Base-by-base conservation (phyloP, 2,329 filamentous ascomycete species). In the Trichothecium sympodiale region DNA sequence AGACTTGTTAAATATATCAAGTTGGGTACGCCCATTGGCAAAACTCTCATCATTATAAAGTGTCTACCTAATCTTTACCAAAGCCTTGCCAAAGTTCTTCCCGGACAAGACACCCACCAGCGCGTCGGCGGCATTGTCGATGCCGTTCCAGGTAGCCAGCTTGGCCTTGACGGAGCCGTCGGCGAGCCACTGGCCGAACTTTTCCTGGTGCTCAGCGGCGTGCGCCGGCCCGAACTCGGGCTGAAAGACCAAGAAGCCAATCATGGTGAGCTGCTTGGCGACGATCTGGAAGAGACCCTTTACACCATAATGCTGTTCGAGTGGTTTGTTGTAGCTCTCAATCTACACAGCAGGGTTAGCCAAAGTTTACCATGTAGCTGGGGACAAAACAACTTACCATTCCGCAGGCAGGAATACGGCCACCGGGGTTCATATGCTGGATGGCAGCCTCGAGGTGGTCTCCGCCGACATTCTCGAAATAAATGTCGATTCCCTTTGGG, bases 61-160 rank as follows among this genome's bases (percentile, higher is more conserved):
- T 10, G 10, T 25, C 20, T 25, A 25, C 20, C 20, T 25, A 25
- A 25, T 25, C 65, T 84, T 82, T 49, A 91, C 51, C 16, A 91
- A 72, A 13, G 84, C 82, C 72, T 94, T 94, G 46, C 86, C 86
- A 59, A 87, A 83, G 64, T 93, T 93, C 58, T 82, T 71, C 56
- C 86, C 86, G 50, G 73, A 56, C 37, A 91, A 67, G 65, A 93
- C 77, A 10, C 77, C 82, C 10, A 89, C 59, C 41, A 93, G 67
- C 0, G 80, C 86, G 38, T 87, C 73, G 5, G 75, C 64, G 1
- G 79, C 80, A n/a, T 83, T 77, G 41, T 93, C 86, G 40, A 93
- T 87, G 15, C 85, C 84, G 36, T 79, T 67, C 1, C 80, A 86
- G 39, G 83, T 62, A 47, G 71, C 64, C 41, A 80, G 65, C 60